phyloP scores from a whole-genome alignment of 306 rosid species.

The Datisca glomerata region DNA sequence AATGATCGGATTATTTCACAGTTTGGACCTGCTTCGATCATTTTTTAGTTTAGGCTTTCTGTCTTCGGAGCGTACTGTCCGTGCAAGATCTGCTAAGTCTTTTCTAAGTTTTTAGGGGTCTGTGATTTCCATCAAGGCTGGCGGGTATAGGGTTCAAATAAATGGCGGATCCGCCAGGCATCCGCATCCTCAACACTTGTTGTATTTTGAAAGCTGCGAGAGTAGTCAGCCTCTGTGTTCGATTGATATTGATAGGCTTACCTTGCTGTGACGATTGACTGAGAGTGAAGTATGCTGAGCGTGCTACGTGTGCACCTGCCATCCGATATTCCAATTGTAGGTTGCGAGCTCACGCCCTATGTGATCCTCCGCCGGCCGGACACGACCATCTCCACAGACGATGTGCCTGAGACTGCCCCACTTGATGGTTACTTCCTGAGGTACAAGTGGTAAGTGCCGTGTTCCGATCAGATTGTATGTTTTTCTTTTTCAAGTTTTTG shows the following conservation, averaged over 20 bases:
- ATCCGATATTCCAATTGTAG: conserved; percentile 94
- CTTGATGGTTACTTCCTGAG: conserved; percentile 74
- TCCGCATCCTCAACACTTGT: conserved; percentile 35
- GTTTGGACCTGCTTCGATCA: neutral
- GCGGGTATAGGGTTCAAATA: conserved; percentile 49
- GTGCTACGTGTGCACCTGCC: conserved; percentile 95
- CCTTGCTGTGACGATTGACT: conserved; percentile 25
- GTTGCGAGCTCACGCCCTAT: conserved; percentile 93
- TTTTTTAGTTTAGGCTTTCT: neutral
- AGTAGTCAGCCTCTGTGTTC: conserved; percentile 14
- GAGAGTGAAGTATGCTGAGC: conserved; percentile 74
- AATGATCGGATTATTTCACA: conserved; percentile 13
- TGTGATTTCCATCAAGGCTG: conserved; percentile 56
- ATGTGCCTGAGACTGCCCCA: conserved; percentile 66
- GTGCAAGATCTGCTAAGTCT: conserved; percentile 29
- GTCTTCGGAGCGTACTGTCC: neutral
- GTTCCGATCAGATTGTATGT: neutral
- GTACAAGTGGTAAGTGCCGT: conserved; percentile 62
- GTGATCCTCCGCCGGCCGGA: conserved; percentile 71
- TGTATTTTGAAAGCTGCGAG: conserved; percentile 8
- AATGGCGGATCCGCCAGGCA: conserved; percentile 87
- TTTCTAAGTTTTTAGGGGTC: no score
- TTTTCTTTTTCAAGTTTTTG: neutral
- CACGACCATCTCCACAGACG: conserved; percentile 36
- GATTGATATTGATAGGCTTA: conserved; percentile 29